A percentile compares a stretch with the other conserved stretches of the same genome.
These are phyloP conservation scores for Leishmania aethiopica DNA, from an alignment of 208 protist species.

Conservation along the genomic window DNA sequence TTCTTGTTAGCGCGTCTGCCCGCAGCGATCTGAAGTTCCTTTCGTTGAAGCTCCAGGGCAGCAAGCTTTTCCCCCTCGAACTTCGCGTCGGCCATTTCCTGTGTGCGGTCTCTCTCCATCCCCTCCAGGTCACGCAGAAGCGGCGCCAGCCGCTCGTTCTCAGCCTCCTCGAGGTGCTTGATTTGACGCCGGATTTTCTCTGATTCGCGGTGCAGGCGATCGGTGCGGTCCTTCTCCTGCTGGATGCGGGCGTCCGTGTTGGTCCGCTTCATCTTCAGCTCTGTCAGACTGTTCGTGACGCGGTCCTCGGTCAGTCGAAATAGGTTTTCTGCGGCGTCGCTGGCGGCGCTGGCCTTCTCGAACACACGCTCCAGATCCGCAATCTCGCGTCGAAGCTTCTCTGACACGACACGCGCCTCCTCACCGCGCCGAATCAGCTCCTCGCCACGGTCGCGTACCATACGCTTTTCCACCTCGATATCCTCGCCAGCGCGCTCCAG, in stretches of 20 bases:
- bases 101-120: slow-evolving; percentile 54
- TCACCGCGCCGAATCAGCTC: slow-evolving; percentile 83
- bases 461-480: slow-evolving; percentile 83
- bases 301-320: slow-evolving; percentile 65
- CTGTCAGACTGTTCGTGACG: slow-evolving; percentile 55
- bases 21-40: slow-evolving; percentile 70
- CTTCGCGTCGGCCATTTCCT: slow-evolving; percentile 73
- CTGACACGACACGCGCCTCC: slow-evolving; percentile 74
- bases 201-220: slow-evolving; percentile 74
- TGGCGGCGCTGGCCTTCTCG: slow-evolving; percentile 30
- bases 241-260: slow-evolving; percentile 79
- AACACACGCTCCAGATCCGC: slow-evolving; percentile 71
- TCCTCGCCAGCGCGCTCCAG: slow-evolving; percentile 77
- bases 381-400: slow-evolving; percentile 80
- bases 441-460: slow-evolving; percentile 85
- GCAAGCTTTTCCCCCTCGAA: slow-evolving; percentile 80
- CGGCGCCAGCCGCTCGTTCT: slow-evolving; percentile 59
- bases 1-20: slow-evolving; percentile 18
- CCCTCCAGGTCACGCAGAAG: slow-evolving; percentile 60
- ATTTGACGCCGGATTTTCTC: slow-evolving; percentile 82
- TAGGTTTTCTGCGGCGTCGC: slow-evolving; percentile 62
- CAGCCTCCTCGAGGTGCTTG: slow-evolving; percentile 73
- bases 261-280: slow-evolving; percentile 61
- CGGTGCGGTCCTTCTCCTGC: slow-evolving; percentile 78
- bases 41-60: slow-evolving; percentile 53